These are phyloP conservation scores for Blastobotrys peoriensis DNA, from an alignment of 805 yeast genomes.

Conservation along the genomic window DNA sequence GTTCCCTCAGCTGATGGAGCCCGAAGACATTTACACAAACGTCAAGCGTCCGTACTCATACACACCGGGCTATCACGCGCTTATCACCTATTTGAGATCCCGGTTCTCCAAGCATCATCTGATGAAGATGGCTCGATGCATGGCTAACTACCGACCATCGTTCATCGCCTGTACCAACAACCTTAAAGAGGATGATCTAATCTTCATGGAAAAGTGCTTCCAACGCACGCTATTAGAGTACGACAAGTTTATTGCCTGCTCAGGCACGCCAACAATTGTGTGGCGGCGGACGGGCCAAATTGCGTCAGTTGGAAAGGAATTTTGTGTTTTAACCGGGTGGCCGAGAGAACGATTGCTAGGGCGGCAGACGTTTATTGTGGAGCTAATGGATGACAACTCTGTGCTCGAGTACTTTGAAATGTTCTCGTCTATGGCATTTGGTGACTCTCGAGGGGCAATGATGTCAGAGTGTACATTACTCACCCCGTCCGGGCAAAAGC, in stretches of 20 bases:
- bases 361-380: conserved; percentile 37
- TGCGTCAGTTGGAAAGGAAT: conserved; percentile 92
- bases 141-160: conserved; percentile 88
- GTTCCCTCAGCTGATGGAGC: conserved; percentile 12
- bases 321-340: conserved; percentile 90
- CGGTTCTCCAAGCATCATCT: conserved; percentile 67
- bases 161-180: conserved; percentile 90
- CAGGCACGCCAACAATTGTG: conserved; percentile 91
- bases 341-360: conserved; percentile 55
- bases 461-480: conserved; percentile 80
- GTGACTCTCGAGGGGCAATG: conserved; percentile 83
- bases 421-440: conserved; percentile 80
- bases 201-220: conserved; percentile 94
- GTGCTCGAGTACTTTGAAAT: conserved; percentile 84
- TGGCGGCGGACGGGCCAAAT: conserved; percentile 97
- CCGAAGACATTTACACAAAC: conserved; percentile 51
- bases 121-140: conserved; percentile 75
- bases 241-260: conserved; percentile 71
- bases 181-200: conserved; percentile 81
- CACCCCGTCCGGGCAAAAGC: conserved; percentile 34
- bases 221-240: conserved; percentile 88
- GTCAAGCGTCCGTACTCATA: conserved; percentile 77
- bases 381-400: conserved; percentile 79
- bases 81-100: conserved; percentile 63
- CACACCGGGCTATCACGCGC: conserved; percentile 82